Percentiles rank a stretch among this genome's conserved stretches.
Conservation (phyloP, 306 rosid species). For the Malus orientalis region DNA sequence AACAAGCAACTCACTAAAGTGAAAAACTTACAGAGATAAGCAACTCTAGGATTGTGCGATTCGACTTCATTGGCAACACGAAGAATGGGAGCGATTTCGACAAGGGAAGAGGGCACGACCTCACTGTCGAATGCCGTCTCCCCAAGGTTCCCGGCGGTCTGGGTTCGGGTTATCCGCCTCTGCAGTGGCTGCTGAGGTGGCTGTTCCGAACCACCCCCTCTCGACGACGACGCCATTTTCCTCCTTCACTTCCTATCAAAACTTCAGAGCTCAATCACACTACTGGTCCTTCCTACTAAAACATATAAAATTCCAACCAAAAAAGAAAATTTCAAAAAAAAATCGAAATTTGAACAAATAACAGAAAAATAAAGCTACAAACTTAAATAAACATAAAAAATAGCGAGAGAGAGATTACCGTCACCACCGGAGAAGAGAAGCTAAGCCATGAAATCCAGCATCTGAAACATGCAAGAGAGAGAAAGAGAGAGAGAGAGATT, state of each 20-base stretch:
- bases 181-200: conserved; percentile 36
- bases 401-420: neutral
- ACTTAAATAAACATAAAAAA: neutral
- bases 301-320: neutral
- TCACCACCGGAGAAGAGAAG: neutral
- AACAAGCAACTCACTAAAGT: neutral
- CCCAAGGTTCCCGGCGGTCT: conserved; percentile 87
- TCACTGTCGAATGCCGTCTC: conserved; percentile 82
- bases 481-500: neutral
- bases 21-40: conserved; percentile 78
- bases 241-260: conserved; percentile 13
- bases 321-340: neutral
- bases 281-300: neutral
- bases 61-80: conserved; percentile 99
- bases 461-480: neutral
- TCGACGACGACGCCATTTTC: conserved; percentile 46
- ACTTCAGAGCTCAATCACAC: conserved; percentile 10
- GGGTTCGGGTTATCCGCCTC: conserved; percentile 81
- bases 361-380: neutral
- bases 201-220: conserved; percentile 57
- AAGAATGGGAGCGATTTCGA: conserved; percentile 88
- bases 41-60: conserved; percentile 83
- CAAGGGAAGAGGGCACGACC: conserved; percentile 91
- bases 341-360: neutral
- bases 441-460: neutral